Evolutionary conservation across 2,329 filamentous ascomycete genomes (phyloP).

Genomic region (Aspergillus viridinutans): DNA sequence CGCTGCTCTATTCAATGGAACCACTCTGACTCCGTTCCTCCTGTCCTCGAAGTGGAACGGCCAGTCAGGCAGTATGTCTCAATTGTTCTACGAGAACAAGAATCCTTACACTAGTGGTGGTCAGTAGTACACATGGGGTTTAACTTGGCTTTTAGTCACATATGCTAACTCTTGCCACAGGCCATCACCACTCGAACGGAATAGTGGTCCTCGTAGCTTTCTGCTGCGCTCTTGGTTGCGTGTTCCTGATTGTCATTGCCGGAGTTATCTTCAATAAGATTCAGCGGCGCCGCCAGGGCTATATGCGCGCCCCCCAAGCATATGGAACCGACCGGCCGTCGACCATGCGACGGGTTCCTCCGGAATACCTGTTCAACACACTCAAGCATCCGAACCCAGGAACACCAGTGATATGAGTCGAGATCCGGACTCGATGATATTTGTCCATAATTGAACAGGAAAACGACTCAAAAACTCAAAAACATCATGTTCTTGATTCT

Average conservation of each 20-base stretch:
- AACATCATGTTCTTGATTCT: slow-evolving; percentile 16
- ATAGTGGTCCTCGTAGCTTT: slow-evolving; percentile 46
- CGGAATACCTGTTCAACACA: slow-evolving; percentile 44
- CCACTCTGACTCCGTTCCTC: slow-evolving; percentile 70
- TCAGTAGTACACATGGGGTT: slow-evolving; percentile 42
- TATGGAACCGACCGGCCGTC: slow-evolving; percentile 44
- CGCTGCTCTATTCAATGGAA: slow-evolving; percentile 84
- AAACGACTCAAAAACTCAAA: slow-evolving; percentile 3
- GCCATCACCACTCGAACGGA: slow-evolving; percentile 39
- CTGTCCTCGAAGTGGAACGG: slow-evolving; percentile 67
- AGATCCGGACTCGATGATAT: slow-evolving; percentile 3
- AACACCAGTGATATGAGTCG: slow-evolving; percentile 31
- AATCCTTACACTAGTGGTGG: slow-evolving; percentile 66
- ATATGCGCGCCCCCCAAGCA: slow-evolving; percentile 42
- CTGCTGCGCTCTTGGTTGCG: slow-evolving; percentile 44
- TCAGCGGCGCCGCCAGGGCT: slow-evolving; percentile 45
- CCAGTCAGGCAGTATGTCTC: slow-evolving; percentile 68
- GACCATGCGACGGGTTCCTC: slow-evolving; percentile 44
- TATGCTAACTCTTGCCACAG: slow-evolving; percentile 20
- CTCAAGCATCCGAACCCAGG: slow-evolving; percentile 33
- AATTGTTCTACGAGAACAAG: slow-evolving; percentile 76
- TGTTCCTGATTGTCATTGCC: slow-evolving; percentile 46
- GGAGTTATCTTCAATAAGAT: slow-evolving; percentile 47
- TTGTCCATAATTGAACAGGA: slow-evolving; percentile 3
- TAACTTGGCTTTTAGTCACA: not conserved